Evolutionary conservation across 345 rosid genomes (phyloP).

Genomic region (Rhodamnia rubescens): DNA sequence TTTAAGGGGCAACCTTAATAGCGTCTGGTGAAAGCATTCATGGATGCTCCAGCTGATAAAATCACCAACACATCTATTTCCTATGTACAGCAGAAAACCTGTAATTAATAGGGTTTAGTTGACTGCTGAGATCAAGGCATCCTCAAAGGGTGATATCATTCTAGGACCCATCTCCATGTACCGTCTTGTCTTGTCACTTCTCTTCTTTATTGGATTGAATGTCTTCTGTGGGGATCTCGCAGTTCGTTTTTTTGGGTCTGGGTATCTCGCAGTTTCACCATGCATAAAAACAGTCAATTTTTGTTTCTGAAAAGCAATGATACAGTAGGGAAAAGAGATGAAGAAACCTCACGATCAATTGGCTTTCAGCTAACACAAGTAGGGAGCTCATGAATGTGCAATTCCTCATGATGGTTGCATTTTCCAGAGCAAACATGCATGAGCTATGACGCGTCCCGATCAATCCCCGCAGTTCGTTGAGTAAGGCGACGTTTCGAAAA

Average conservation of each 20-base stretch:
- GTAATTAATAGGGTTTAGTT: background rate
- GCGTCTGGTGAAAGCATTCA: background rate
- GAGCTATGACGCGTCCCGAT: background rate
- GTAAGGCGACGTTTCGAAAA: background rate
- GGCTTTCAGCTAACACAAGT: background rate
- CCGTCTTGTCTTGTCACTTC: background rate
- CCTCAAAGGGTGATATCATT: background rate
- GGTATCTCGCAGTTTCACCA: background rate
- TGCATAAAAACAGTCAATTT: background rate
- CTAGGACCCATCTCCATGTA: background rate
- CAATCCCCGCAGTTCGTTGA: background rate
- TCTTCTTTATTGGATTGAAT: background rate
- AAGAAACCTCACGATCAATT: background rate
- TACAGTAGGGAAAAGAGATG: background rate
- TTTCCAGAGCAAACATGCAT: background rate
- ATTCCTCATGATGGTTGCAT: background rate
- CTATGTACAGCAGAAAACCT: background rate
- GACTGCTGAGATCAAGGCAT: background rate
- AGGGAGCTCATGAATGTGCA: background rate
- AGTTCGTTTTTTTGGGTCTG: no score
- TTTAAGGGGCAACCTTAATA: background rate
- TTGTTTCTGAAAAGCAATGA: background rate
- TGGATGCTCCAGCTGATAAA: background rate
- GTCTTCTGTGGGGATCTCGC: background rate
- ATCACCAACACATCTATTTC: background rate